Evolutionary conservation across 2,329 filamentous ascomycete genomes (phyloP).

Genomic region (Colletotrichum kahawae): DNA sequence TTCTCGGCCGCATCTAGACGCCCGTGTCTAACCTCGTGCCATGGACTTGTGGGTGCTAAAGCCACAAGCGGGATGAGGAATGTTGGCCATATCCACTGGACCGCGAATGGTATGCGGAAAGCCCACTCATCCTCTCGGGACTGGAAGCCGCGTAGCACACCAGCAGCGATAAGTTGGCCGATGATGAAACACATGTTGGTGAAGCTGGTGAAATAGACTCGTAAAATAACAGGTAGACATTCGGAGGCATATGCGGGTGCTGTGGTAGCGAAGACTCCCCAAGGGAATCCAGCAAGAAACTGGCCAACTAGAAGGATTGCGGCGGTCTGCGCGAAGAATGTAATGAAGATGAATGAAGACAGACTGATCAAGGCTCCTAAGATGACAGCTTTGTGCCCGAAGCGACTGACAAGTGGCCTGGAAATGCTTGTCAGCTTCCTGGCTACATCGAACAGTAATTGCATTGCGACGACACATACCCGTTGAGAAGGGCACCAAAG

Average conservation of each 20-base stretch:
- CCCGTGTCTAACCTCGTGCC: constrained; percentile 30
- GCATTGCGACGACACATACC: constrained; percentile 25
- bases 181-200: constrained; percentile 49
- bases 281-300: constrained; percentile 36
- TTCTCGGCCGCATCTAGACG: constrained; percentile 34
- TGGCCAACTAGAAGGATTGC: constrained; percentile 38
- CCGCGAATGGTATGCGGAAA: constrained; percentile 51
- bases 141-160: constrained; percentile 42
- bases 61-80: constrained; percentile 41
- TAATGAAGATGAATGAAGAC: neutral
- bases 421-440: neutral
- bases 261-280: constrained; percentile 50
- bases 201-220: constrained; percentile 45
- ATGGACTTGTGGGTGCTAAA: constrained; percentile 52
- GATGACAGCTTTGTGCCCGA: neutral
- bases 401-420: neutral
- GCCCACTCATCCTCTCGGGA: constrained; percentile 42
- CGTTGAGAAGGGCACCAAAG: constrained; percentile 47
- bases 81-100: constrained; percentile 55
- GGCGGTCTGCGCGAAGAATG: constrained; percentile 27
- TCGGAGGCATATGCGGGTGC: constrained; percentile 54
- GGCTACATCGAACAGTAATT: neutral
- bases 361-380: neutral
- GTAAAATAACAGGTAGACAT: constrained; percentile 40
- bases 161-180: constrained; percentile 44